A percentile compares a stretch with the other conserved stretches of the same genome.
phyloP scores from a whole-genome alignment of 2,329 filamentous ascomycete species.

The Sarocladiaceae sp. region DNA sequence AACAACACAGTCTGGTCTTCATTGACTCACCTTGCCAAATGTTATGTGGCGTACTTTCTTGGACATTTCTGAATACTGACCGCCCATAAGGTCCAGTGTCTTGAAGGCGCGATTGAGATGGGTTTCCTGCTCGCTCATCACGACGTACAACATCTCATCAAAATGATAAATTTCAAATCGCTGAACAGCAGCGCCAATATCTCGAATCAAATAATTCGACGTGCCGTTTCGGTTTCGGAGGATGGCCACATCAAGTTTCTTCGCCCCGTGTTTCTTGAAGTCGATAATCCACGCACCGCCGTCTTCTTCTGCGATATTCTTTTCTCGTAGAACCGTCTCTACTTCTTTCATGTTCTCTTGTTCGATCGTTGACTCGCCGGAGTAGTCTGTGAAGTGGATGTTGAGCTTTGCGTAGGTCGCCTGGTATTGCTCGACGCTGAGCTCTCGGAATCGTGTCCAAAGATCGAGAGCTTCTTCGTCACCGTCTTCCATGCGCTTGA shows the following conservation, averaged over 20 bases:
- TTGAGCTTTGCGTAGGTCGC: conserved; percentile 56
- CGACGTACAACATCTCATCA: conserved; percentile 37
- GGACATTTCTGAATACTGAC: conserved; percentile 18
- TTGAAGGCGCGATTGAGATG: conserved; percentile 29
- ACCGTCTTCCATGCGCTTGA: conserved; percentile 57
- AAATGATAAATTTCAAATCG: conserved; percentile 37
- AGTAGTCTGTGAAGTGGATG: conserved; percentile 61
- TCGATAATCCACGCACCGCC: conserved; percentile 66
- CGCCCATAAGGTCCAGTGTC: conserved; percentile 26
- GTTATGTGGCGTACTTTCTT: conserved; percentile 29
- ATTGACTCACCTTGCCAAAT: conserved; percentile 41
- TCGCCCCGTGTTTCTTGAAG: conserved; percentile 61
- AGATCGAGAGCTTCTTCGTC: conserved; percentile 51
- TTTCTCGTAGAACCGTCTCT: conserved; percentile 52
- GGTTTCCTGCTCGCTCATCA: conserved; percentile 27
- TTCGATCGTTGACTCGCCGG: conserved; percentile 59
- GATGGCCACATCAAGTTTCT: conserved; percentile 63
- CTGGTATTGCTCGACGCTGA: conserved; percentile 55
- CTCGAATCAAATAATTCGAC: conserved; percentile 64
- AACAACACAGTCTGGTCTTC: too few relatives aligned
- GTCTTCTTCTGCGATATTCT: conserved; percentile 55
- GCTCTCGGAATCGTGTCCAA: conserved; percentile 54
- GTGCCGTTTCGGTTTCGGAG: conserved; percentile 61
- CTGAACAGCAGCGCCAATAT: conserved; percentile 60
- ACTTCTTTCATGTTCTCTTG: conserved; percentile 51